Evolutionary conservation across 116 monocot species (phyloP).

Genomic region (Phalaenopsis hybrid): DNA sequence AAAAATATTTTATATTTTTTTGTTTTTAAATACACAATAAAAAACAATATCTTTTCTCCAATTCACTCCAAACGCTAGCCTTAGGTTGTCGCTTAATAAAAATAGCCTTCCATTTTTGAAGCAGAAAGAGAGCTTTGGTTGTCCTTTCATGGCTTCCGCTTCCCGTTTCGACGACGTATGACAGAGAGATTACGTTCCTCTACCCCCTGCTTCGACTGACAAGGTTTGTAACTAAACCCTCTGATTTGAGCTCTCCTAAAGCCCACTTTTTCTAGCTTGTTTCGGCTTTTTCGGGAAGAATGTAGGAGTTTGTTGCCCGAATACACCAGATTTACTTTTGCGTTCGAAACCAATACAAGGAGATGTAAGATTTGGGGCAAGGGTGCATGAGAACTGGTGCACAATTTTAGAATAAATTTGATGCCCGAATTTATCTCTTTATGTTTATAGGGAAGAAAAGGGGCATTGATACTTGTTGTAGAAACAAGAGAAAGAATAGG

Average conservation of each 20-base stretch:
- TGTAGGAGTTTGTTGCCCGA: neutral
- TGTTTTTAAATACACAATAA: no score
- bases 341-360: no score
- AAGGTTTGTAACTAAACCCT: slow-evolving; percentile 14
- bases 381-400: no score
- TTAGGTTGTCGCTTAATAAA: neutral
- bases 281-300: neutral
- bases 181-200: neutral
- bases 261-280: neutral
- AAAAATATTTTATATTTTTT: no score
- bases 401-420: no score
- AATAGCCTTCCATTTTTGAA: neutral
- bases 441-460: no score
- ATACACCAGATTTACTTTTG: no score
- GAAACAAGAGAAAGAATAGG: no score
- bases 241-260: neutral
- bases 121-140: neutral
- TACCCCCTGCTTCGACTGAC: slow-evolving; percentile 17
- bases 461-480: no score
- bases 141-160: slow-evolving; percentile 14
- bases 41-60: neutral
- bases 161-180: neutral
- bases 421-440: no score
- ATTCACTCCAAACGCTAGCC: neutral
- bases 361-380: no score